Conservation (phyloP, 2,329 filamentous ascomycete species). For the Zalaria obscura region DNA sequence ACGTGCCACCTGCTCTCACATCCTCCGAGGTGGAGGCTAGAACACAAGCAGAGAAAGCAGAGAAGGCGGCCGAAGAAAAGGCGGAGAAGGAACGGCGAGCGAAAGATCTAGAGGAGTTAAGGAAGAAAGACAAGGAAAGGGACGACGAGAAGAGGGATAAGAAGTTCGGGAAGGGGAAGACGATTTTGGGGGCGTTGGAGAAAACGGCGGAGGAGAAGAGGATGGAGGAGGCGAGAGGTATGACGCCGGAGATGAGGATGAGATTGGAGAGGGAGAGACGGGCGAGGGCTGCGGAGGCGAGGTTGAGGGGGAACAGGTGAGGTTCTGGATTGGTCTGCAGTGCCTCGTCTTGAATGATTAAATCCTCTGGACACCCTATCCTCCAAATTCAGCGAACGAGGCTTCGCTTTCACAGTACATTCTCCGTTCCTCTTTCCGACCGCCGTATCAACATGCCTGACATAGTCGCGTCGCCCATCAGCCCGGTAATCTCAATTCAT, state of each 20-base stretch:
- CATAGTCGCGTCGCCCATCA: too few relatives aligned
- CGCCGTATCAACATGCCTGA: too few relatives aligned
- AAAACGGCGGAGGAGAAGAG: slow-evolving; percentile 62
- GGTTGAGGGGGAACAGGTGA: slow-evolving; percentile 38
- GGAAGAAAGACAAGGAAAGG: slow-evolving; percentile 48
- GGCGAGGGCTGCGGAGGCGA: slow-evolving; percentile 82
- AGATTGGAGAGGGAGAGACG: slow-evolving; percentile 76
- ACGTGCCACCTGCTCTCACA: slow-evolving; percentile 57
- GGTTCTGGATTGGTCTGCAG: too few relatives aligned
- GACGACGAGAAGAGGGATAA: slow-evolving; percentile 34
- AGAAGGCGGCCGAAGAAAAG: slow-evolving; percentile 53
- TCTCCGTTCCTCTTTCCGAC: too few relatives aligned
- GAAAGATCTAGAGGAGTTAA: slow-evolving; percentile 59
- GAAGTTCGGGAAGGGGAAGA: slow-evolving; percentile 34
- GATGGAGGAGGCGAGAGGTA: slow-evolving; percentile 68
- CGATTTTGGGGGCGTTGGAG: slow-evolving; percentile 37
- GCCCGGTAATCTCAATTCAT: too few relatives aligned
- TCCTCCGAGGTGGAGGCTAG: slow-evolving; percentile 58
- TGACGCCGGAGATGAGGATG: slow-evolving; percentile 78
- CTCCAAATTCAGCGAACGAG: too few relatives aligned
- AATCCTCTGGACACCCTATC: too few relatives aligned
- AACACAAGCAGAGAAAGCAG: slow-evolving; percentile 54
- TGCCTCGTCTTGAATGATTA: too few relatives aligned
- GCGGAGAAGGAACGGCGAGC: slow-evolving; percentile 47
- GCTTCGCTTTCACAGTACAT: too few relatives aligned